Base-by-base conservation (phyloP, 495 filamentous ascomycete species). In the Pyronema domesticum region DNA sequence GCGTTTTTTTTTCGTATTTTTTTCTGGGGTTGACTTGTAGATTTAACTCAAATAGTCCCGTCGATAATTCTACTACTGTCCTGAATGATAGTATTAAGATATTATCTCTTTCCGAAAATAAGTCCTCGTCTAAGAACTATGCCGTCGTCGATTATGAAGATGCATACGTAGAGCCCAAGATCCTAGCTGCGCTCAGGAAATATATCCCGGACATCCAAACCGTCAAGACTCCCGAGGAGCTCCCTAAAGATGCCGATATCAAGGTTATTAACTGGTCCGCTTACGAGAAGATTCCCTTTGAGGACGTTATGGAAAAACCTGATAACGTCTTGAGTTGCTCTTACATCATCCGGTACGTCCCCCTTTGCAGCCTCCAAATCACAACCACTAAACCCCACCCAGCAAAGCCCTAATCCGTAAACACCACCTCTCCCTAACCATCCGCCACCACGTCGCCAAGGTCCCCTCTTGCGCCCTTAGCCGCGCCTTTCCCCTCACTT, bases 331-430 rank as follows among this genome's bases (percentile, higher is more conserved):
- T 74, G 87, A 5, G 72, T 77, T 94, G 91, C 65, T 80, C 82
- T 56, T 95, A 94, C 65, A 78, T 95, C 61, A 89, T 95, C 67
- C 51, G 63, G 58, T 67, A 55, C 36, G 9, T 54, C 51, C 57
- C 34, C 50, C 8, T 1, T 46, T 46, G 8, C 33, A 45, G 17
- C 40, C 13, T 13, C 33, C 3, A n/a, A 0, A n/a, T 18, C 46
- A 11, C 54, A n/a, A n/a, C 34, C 40, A 40, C 15, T n/a, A 34
- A 7, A 47, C 19, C 13, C 7, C 37, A 1, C 15, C 9, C 5
- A 87, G 91, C 61, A 96, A 95, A 74, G 91, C 91, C 0, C 70
- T 98, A n/a, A 95, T 95, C 62, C 78, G 91, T 47, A 98, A 98
- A 67, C 91, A 98, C 65, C 95, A 86, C 65, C 74, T 98, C 3